Percentiles rank a stretch among this genome's conserved stretches.
phyloP scores from a whole-genome alignment of 306 rosid species.

The Vigna unguiculata region DNA sequence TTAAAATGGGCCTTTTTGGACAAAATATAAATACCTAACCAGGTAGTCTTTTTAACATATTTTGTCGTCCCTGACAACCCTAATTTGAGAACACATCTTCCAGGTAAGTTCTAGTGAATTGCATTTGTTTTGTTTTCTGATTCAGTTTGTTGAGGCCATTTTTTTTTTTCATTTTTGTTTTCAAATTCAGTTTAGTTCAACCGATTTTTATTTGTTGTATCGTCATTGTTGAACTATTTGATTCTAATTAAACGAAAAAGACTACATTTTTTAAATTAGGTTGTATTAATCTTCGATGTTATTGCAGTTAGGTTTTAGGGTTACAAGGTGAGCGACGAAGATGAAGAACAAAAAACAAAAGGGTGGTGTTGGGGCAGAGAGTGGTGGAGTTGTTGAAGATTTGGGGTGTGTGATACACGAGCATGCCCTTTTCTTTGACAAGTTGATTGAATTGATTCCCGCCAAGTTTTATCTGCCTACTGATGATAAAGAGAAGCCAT shows the following conservation, averaged over 20 bases:
- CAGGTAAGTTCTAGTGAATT: no score
- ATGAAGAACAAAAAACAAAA: constrained; percentile 64
- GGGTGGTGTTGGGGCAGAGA: constrained; percentile 1
- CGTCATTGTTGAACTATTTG: not conserved
- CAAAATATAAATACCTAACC: no score
- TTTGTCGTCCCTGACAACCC: no score
- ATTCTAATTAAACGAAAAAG: not conserved
- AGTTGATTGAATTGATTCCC: constrained; percentile 80
- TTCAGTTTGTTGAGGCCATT: no score
- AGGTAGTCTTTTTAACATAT: no score
- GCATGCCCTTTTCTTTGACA: constrained; percentile 74
- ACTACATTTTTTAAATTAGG: not conserved
- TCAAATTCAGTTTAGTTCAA: not conserved
- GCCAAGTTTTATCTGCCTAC: constrained; percentile 75
- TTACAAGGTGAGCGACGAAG: constrained; percentile 14
- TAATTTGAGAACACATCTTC: no score
- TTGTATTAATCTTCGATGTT: not conserved
- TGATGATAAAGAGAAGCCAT: constrained; percentile 72
- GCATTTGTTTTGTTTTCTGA: no score
- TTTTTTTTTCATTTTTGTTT: not conserved
- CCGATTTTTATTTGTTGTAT: not conserved
- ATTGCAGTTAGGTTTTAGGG: constrained; percentile 27
- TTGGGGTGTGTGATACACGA: constrained; percentile 62
- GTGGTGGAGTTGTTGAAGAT: constrained; percentile 40
- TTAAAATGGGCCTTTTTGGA: no score